These are phyloP conservation scores for Sarocladiaceae sp. DNA, from an alignment of 2,329 filamentous ascomycete genomes.

Conservation along the genomic window DNA sequence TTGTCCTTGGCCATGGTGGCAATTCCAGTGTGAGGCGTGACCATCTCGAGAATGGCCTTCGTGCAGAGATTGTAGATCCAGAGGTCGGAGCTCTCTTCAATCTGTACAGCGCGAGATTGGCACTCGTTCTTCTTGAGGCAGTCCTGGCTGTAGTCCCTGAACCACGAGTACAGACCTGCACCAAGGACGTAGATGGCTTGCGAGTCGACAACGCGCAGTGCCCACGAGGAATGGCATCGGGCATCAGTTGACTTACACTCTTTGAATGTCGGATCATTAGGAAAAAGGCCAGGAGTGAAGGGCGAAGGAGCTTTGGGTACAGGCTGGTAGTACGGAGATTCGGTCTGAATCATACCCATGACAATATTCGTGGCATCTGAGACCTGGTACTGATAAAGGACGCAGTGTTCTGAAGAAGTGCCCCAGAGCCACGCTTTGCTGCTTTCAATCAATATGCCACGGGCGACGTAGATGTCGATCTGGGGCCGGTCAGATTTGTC, in stretches of 20 bases:
- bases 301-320: slow-evolving; percentile 13
- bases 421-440: slow-evolving; percentile 26
- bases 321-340: slow-evolving; percentile 19
- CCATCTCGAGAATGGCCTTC: slow-evolving; percentile 15
- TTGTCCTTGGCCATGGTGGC: slow-evolving; percentile 13
- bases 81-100: slow-evolving; percentile 16
- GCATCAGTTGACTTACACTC: slow-evolving; percentile 12
- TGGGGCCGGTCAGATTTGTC: slow-evolving; percentile 18
- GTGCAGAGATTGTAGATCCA: slow-evolving; percentile 21
- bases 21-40: slow-evolving; percentile 12
- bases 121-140: slow-evolving; percentile 20
- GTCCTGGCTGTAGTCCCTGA: slow-evolving; percentile 19
- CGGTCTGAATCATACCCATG: slow-evolving; percentile 43
- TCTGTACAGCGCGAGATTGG: slow-evolving; percentile 17
- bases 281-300: slow-evolving; percentile 10
- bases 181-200: slow-evolving; percentile 19
- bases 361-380: slow-evolving; percentile 40
- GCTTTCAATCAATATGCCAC: slow-evolving; percentile 30
- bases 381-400: slow-evolving; percentile 46
- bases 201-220: slow-evolving; percentile 17
- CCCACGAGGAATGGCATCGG: slow-evolving; percentile 22
- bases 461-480: slow-evolving; percentile 29
- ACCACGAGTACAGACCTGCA: slow-evolving; percentile 25
- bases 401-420: slow-evolving; percentile 19
- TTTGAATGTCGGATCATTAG: slow-evolving; percentile 13